Evolutionary conservation across 257 asterid genomes (phyloP).

Genomic region (Nicotiana paniculata): DNA sequence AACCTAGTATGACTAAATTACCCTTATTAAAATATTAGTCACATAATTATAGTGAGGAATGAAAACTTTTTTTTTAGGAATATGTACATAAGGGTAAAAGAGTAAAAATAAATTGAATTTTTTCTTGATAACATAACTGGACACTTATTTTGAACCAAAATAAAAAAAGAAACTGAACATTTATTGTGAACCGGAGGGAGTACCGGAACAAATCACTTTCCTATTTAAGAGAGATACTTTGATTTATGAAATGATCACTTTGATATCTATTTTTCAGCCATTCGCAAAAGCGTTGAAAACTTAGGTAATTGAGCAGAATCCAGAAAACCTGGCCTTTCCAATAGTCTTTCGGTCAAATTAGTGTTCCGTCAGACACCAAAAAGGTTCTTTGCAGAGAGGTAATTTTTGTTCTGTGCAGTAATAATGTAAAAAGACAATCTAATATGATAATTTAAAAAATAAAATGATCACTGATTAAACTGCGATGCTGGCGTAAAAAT

Average conservation of each 20-base stretch:
- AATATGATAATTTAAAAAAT: background rate
- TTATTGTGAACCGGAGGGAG: no score
- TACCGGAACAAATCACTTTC: background rate
- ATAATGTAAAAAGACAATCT: background rate
- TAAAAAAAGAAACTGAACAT: no score
- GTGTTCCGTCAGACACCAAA: background rate
- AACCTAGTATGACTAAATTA: no score
- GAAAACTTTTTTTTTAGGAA: no score
- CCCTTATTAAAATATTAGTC: no score
- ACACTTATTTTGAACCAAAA: no score
- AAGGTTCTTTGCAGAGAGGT: background rate
- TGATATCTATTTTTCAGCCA: background rate
- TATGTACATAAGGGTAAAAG: no score
- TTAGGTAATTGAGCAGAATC: background rate
- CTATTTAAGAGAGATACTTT: background rate
- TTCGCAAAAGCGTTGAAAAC: background rate
- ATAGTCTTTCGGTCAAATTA: background rate
- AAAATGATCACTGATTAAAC: background rate
- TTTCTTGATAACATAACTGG: no score
- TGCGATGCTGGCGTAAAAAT: background rate
- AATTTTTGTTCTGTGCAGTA: background rate
- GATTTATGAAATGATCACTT: background rate
- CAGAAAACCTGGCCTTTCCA: background rate
- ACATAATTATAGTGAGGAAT: no score
- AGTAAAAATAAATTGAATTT: no score